These are phyloP conservation scores for Gracilaria gracilis DNA, from an alignment of 23 red algal genomes.

Conservation along the genomic window DNA sequence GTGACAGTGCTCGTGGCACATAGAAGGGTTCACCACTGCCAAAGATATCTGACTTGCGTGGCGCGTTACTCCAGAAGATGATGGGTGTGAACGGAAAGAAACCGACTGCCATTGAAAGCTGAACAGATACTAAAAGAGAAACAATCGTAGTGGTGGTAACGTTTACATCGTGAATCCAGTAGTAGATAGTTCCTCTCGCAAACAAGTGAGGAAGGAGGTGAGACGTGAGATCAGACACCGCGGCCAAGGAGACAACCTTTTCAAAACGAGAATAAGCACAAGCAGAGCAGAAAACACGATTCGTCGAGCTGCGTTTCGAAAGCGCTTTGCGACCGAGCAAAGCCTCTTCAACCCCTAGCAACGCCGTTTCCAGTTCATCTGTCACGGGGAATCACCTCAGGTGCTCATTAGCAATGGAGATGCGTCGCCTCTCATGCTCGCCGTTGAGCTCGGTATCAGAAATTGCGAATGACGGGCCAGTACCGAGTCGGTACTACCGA, in stretches of 20 bases:
- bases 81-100: neutral
- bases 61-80: neutral
- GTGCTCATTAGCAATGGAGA: neutral
- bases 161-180: constrained; percentile 9
- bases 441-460: neutral
- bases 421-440: too few species aligned
- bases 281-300: neutral
- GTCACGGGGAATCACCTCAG: neutral
- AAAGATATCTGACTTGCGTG: neutral
- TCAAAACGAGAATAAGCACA: neutral
- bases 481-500: too few species aligned
- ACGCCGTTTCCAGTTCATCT: neutral
- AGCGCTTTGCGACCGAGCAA: neutral
- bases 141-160: neutral
- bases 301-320: neutral
- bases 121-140: neutral
- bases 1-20: constrained; percentile 9
- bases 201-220: neutral
- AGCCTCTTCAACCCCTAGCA: neutral
- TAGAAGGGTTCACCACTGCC: neutral
- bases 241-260: neutral
- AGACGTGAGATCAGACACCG: neutral
- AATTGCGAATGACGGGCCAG: neutral
- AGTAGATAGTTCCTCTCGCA: neutral
- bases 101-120: neutral